Evolutionary conservation across 495 filamentous ascomycete species (phyloP).

Genomic region (Lasiosphaeriaceae sp.): DNA sequence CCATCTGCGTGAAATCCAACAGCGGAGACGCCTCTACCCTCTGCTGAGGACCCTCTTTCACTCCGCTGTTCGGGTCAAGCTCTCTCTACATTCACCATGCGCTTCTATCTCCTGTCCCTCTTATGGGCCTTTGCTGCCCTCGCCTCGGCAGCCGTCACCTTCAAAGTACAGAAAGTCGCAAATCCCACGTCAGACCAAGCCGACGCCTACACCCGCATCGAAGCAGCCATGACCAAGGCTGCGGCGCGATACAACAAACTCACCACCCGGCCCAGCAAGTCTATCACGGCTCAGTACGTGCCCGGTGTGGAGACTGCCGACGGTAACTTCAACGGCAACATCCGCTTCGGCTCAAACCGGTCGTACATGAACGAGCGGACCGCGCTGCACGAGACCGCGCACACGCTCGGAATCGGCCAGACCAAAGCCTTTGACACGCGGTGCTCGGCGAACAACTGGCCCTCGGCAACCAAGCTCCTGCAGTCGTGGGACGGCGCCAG

Average conservation of each 20-base stretch:
- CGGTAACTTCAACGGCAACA: constrained; percentile 40
- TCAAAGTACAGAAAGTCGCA: constrained; percentile 22
- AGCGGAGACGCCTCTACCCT: too few species aligned
- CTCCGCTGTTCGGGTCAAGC: too few species aligned
- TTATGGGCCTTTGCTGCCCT: constrained; percentile 19
- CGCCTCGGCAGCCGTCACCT: constrained; percentile 30
- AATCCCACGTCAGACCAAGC: constrained; percentile 36
- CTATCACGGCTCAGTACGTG: constrained; percentile 33
- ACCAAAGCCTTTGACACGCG: constrained; percentile 32
- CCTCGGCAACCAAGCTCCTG: constrained; percentile 32
- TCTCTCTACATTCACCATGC: constrained; percentile 22
- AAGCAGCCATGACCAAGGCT: constrained; percentile 32
- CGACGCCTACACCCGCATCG: constrained; percentile 37
- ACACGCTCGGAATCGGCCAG: constrained; percentile 42
- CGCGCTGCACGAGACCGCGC: constrained; percentile 43
- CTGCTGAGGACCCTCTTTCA: too few species aligned
- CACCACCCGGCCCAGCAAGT: constrained; percentile 27
- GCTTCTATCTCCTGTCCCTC: constrained; percentile 24
- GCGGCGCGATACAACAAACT: constrained; percentile 34
- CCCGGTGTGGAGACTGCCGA: constrained; percentile 40
- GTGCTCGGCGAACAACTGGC: constrained; percentile 36
- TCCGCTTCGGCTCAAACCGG: constrained; percentile 40
- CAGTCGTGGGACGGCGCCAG: constrained; percentile 32
- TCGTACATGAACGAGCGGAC: constrained; percentile 45
- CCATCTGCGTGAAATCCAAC: too few species aligned